Evolutionary conservation across 805 yeast species (phyloP).

Genomic region (Pichia ethanolica): DNA sequence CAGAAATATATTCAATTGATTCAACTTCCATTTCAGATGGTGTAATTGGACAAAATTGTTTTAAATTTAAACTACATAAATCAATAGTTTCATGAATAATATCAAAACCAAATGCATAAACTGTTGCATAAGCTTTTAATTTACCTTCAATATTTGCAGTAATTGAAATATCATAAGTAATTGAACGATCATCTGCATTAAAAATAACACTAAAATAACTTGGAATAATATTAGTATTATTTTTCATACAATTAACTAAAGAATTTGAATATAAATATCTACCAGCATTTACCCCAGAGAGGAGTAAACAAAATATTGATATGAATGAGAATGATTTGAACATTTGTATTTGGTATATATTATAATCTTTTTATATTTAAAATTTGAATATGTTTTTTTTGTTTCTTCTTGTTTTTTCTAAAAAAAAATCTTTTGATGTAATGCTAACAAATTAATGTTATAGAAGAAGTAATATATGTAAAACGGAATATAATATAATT

Average conservation of each 20-base stretch:
- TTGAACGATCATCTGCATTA: constrained; percentile 60
- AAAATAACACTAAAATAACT: constrained; percentile 67
- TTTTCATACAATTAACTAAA: constrained; percentile 78
- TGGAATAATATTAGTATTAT: constrained; percentile 64
- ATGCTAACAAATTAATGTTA: too few species aligned
- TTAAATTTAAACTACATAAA: constrained; percentile 64
- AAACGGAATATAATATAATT: too few species aligned
- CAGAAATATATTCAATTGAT: constrained; percentile 53
- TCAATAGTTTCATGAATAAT: constrained; percentile 53
- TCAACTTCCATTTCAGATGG: constrained; percentile 79
- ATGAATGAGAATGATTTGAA: background rate
- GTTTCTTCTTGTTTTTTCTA: too few species aligned
- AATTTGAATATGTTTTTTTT: too few species aligned
- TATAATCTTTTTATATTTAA: too few species aligned
- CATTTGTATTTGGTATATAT: too few species aligned
- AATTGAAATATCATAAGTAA: constrained; percentile 63
- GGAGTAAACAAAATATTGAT: background rate
- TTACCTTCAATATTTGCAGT: constrained; percentile 60
- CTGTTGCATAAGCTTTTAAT: constrained; percentile 61
- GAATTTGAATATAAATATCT: constrained; percentile 56
- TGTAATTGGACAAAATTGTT: constrained; percentile 82
- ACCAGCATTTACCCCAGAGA: constrained; percentile 15
- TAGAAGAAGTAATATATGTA: too few species aligned
- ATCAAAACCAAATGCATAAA: constrained; percentile 80
- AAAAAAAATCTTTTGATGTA: too few species aligned